A percentile compares a stretch with the other conserved stretches of the same genome.
These are phyloP conservation scores for Pichia gijzeniarum DNA, from an alignment of 805 yeast genomes.

Conservation along the genomic window DNA sequence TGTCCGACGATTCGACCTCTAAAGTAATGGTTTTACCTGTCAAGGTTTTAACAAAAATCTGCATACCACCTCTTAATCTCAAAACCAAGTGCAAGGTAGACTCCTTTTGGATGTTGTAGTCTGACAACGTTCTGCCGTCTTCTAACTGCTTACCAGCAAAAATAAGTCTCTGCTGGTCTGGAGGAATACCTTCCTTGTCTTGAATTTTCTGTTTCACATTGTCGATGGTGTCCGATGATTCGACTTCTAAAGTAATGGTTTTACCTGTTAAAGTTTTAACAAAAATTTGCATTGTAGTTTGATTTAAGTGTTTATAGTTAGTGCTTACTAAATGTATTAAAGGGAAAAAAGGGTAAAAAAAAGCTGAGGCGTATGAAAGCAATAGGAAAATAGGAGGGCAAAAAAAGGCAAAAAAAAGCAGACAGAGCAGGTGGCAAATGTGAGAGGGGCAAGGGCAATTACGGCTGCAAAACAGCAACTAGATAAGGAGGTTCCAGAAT, in stretches of 20 bases:
- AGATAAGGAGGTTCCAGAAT: neutral
- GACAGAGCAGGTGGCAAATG: no score
- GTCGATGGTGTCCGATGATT: slow-evolving; percentile 96
- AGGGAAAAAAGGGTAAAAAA: no score
- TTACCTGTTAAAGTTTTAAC: slow-evolving; percentile 57
- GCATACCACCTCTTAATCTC: slow-evolving; percentile 76
- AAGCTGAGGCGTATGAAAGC: no score
- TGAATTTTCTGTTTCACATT: slow-evolving; percentile 93
- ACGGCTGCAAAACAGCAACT: neutral
- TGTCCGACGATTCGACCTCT: slow-evolving; percentile 96
- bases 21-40: slow-evolving; percentile 71
- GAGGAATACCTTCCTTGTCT: slow-evolving; percentile 99
- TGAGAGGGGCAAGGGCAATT: neutral
- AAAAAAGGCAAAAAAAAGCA: neutral
- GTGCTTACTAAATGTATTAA: no score
- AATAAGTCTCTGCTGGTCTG: slow-evolving; percentile 99
- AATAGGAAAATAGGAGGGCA: no score
- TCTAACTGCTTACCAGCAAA: slow-evolving; percentile 99
- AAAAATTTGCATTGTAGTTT: slow-evolving; percentile 45
- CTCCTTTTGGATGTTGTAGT: slow-evolving; percentile 99
- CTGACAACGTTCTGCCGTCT: slow-evolving; percentile 98
- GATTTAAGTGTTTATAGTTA: no score
- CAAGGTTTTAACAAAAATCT: slow-evolving; percentile 30
- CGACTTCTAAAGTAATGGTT: slow-evolving; percentile 86
- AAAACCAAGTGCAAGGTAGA: slow-evolving; percentile 94